A percentile compares a stretch with the other conserved stretches of the same genome.
These are phyloP conservation scores for Pleurotus djamor DNA, from an alignment of 768 basidiomycete species.

Conservation along the genomic window DNA sequence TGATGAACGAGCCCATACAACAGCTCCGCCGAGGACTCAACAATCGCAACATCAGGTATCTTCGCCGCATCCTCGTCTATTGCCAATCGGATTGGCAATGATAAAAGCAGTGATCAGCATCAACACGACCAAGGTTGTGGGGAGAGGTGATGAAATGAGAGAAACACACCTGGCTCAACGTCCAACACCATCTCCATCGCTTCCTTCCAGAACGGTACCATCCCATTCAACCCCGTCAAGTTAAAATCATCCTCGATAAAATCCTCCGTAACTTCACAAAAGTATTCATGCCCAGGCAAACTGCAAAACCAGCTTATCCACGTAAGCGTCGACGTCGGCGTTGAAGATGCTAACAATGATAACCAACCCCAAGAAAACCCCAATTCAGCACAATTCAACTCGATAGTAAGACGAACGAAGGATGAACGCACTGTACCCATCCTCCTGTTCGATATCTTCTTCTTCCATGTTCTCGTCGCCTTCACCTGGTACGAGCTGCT, in stretches of 20 bases:
- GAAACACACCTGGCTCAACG: slow-evolving; percentile 89
- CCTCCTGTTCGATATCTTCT: slow-evolving; percentile 55
- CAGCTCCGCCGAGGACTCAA: slow-evolving; percentile 96
- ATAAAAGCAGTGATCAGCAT: no score
- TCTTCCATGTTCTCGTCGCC: slow-evolving; percentile 85
- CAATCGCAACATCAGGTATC: slow-evolving; percentile 98
- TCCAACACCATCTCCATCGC: slow-evolving; percentile 99
- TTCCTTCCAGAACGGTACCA: slow-evolving; percentile 99
- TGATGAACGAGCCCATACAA: slow-evolving; percentile 98
- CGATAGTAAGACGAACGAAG: no score
- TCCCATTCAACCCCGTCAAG: slow-evolving; percentile 89
- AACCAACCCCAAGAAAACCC: no score
- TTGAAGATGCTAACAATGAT: slow-evolving; percentile 93
- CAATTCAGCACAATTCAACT: no score
- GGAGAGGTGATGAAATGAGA: slow-evolving; percentile 7
- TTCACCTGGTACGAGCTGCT: slow-evolving; percentile 50
- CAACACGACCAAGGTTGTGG: no score
- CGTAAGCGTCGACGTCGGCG: slow-evolving; percentile 87
- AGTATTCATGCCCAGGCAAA: slow-evolving; percentile 94
- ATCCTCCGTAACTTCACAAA: slow-evolving; percentile 97
- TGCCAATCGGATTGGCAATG: no score
- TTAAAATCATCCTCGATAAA: slow-evolving; percentile 99
- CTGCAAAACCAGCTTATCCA: slow-evolving; percentile 99
- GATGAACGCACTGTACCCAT: slow-evolving; percentile 74
- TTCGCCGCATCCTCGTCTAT: slow-evolving; percentile 93